phyloP scores from a whole-genome alignment of 106 monocot species.

The Xerophyta viscosa region DNA sequence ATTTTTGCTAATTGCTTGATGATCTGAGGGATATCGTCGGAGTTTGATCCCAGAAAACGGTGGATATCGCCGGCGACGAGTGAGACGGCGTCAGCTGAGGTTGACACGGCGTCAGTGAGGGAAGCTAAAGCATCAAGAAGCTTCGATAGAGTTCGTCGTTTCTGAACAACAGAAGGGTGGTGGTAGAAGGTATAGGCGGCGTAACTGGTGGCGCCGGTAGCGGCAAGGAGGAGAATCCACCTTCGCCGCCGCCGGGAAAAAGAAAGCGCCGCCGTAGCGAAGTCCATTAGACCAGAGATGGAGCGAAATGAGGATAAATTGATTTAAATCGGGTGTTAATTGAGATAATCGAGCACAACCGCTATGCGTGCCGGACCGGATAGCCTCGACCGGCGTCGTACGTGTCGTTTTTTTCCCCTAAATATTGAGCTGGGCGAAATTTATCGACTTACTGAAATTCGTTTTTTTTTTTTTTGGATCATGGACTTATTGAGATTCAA shows the following conservation, averaged over 20 bases:
- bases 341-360: no score
- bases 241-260: slow-evolving; percentile 20
- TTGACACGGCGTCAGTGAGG: slow-evolving; percentile 34
- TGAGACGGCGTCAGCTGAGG: slow-evolving; percentile 31
- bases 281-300: not conserved
- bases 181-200: slow-evolving; percentile 34
- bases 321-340: no score
- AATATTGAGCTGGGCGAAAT: no score
- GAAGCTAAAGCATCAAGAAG: slow-evolving; percentile 34
- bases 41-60: slow-evolving; percentile 49
- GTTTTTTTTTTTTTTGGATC: no score
- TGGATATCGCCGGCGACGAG: slow-evolving; percentile 50
- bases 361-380: no score
- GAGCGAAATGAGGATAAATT: no score
- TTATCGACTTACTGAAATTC: no score
- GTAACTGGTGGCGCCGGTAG: slow-evolving; percentile 30
- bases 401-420: no score
- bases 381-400: no score
- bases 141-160: slow-evolving; percentile 19
- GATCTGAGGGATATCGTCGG: slow-evolving; percentile 49
- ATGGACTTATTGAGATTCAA: no score
- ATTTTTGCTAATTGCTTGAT: slow-evolving; percentile 50
- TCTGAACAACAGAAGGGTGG: slow-evolving; percentile 27
- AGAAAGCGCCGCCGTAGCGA: slow-evolving; percentile 8
- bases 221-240: slow-evolving; percentile 28